Percentiles rank a stretch among this genome's conserved stretches.
phyloP scores from a whole-genome alignment of 1,284 basidiomycete species.

The Sphagnurus paluster region DNA sequence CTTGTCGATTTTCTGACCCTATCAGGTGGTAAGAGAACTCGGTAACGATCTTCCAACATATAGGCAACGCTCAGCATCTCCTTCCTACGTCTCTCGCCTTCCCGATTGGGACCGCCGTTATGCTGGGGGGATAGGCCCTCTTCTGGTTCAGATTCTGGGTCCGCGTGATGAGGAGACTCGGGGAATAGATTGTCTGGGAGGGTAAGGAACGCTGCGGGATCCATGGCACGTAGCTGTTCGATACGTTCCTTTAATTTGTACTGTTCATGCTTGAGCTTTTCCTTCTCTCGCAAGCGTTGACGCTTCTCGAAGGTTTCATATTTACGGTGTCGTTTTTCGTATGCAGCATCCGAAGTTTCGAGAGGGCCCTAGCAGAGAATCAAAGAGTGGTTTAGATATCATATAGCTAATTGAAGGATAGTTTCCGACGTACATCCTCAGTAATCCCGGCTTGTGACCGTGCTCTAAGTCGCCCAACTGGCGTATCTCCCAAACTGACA shows the following conservation, averaged over 20 bases:
- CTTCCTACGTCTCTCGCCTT: conserved; percentile 69
- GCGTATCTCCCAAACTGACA: conserved; percentile 54
- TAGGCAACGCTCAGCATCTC: conserved; percentile 71
- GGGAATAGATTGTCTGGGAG: conserved; percentile 60
- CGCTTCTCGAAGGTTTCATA: conserved; percentile 87
- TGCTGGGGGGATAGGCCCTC: conserved; percentile 34
- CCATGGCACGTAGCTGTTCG: conserved; percentile 78
- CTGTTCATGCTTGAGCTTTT: conserved; percentile 87
- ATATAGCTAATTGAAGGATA: too few species aligned
- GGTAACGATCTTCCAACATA: conserved; percentile 67
- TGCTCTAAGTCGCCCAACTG: conserved; percentile 67
- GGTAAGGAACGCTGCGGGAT: conserved; percentile 63
- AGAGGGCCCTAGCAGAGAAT: conserved; percentile 44
- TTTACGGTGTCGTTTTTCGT: conserved; percentile 81
- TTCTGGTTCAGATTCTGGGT: conserved; percentile 27
- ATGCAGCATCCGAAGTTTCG: conserved; percentile 85
- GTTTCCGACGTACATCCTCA: conserved; percentile 77
- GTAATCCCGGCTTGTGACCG: conserved; percentile 37
- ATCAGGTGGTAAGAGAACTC: conserved; percentile 68
- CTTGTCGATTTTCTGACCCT: conserved; percentile 31
- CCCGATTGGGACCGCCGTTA: conserved; percentile 45
- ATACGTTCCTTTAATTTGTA: conserved; percentile 89
- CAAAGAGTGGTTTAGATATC: conserved; percentile 7
- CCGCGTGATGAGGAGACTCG: conserved; percentile 22
- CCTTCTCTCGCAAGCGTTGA: conserved; percentile 83